These are phyloP conservation scores for Neurospora crassa DNA, from an alignment of 2,329 filamentous ascomycete species.

Conservation along the genomic window DNA sequence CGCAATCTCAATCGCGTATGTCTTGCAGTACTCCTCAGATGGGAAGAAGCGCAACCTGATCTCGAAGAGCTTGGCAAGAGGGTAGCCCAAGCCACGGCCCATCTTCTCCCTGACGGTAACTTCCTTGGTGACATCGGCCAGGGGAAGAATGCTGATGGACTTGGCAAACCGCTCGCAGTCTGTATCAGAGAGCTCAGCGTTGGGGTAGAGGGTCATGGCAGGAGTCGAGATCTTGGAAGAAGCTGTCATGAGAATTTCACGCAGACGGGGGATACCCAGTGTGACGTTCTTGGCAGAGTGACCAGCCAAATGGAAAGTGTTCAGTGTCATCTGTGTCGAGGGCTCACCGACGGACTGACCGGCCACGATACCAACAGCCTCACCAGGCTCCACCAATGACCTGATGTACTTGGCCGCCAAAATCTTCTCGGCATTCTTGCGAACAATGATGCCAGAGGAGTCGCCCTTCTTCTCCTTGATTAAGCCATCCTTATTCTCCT, in stretches of 20 bases:
- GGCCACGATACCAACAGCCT: slow-evolving; percentile 93
- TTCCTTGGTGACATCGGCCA: slow-evolving; percentile 76
- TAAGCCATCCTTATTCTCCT: slow-evolving; percentile 59
- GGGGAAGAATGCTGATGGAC: slow-evolving; percentile 74
- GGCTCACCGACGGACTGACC: slow-evolving; percentile 95
- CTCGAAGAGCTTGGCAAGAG: slow-evolving; percentile 75
- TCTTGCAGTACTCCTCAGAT: slow-evolving; percentile 68
- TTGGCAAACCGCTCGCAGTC: slow-evolving; percentile 79
- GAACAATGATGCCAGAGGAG: slow-evolving; percentile 36
- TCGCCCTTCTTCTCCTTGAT: slow-evolving; percentile 40
- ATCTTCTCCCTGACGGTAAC: slow-evolving; percentile 73
- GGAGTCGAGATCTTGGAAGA: slow-evolving; percentile 84
- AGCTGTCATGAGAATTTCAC: slow-evolving; percentile 98
- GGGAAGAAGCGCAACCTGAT: slow-evolving; percentile 79
- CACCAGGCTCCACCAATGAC: slow-evolving; percentile 86
- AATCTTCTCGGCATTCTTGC: slow-evolving; percentile 72
- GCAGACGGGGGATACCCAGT: slow-evolving; percentile 88
- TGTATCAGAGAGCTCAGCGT: slow-evolving; percentile 57
- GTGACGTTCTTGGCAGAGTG: slow-evolving; percentile 99
- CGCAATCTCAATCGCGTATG: slow-evolving; percentile 70
- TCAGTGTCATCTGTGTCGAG: slow-evolving; percentile 97
- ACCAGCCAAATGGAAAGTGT: slow-evolving; percentile 98
- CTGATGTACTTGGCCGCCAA: slow-evolving; percentile 89
- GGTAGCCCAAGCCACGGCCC: slow-evolving; percentile 57
- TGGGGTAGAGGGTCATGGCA: slow-evolving; percentile 74